Percentiles rank a stretch among this genome's conserved stretches.
Evolutionary conservation across 257 asterid genomes (phyloP).

Genomic region (Nemophila menziesii): DNA sequence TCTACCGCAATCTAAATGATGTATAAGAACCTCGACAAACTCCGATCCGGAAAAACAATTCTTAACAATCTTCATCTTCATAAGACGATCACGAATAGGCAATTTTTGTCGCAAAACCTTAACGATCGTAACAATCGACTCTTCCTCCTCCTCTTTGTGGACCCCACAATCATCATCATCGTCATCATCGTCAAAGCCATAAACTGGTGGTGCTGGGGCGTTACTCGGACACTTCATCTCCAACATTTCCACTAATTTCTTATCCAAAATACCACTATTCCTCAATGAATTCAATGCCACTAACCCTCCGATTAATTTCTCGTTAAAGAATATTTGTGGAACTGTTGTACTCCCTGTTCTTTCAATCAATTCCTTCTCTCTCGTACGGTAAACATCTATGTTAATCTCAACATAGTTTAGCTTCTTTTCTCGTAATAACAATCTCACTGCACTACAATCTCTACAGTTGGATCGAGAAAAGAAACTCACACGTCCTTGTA

Average conservation of each 20-base stretch:
- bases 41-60: conserved; percentile 80
- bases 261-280: conserved; percentile 64
- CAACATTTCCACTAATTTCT: conserved; percentile 60
- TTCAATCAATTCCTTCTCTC: conserved; percentile 59
- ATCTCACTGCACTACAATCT: conserved; percentile 72
- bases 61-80: conserved; percentile 75
- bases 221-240: conserved; percentile 64
- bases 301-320: conserved; percentile 66
- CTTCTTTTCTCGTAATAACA: conserved; percentile 40
- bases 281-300: conserved; percentile 75
- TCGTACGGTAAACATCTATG: conserved; percentile 62
- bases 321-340: conserved; percentile 84
- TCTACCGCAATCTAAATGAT: conserved; percentile 67
- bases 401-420: conserved; percentile 67
- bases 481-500: conserved; percentile 58
- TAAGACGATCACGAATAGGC: conserved; percentile 79
- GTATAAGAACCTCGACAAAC: conserved; percentile 66
- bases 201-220: conserved; percentile 74
- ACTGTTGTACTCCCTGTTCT: conserved; percentile 48
- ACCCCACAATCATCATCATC: conserved; percentile 42
- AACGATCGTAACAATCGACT: conserved; percentile 51
- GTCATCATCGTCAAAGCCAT: conserved; percentile 59
- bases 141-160: conserved; percentile 31
- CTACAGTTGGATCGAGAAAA: conserved; percentile 83
- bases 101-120: conserved; percentile 55